These are phyloP conservation scores for Mycena olivaceomarginata DNA, from an alignment of 768 basidiomycete species.

Conservation along the genomic window DNA sequence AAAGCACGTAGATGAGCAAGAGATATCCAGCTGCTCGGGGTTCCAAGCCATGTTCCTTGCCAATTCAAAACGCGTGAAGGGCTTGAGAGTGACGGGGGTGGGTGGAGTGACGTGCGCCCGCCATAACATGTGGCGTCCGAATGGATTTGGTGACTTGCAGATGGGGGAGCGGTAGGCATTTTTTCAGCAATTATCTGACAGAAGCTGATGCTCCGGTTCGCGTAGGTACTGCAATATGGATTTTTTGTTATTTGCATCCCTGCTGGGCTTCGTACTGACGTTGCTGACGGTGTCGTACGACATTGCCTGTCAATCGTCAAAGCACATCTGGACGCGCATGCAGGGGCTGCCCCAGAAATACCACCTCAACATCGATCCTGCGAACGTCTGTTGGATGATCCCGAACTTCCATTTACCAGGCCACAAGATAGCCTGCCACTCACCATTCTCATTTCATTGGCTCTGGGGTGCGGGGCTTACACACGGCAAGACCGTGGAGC, in stretches of 20 bases:
- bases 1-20: neutral
- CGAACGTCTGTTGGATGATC: neutral
- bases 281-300: neutral
- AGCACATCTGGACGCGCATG: neutral
- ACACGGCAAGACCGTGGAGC: too few species aligned
- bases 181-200: neutral
- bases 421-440: neutral
- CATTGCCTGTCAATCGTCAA: neutral
- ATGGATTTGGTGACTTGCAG: constrained; percentile 46
- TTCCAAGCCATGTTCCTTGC: constrained; percentile 34
- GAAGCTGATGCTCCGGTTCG: neutral
- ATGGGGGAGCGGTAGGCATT: neutral
- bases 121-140: constrained; percentile 32
- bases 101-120: too few species aligned
- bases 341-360: neutral
- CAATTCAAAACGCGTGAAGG: constrained; percentile 19
- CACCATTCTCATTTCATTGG: neutral
- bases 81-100: constrained; percentile 30
- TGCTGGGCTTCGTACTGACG: neutral
- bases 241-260: neutral
- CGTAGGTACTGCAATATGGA: neutral
- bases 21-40: constrained; percentile 15
- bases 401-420: neutral
- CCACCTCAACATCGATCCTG: neutral
- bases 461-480: neutral